Conservation (phyloP, 768 basidiomycete species). For the Solioccasus polychromus region DNA sequence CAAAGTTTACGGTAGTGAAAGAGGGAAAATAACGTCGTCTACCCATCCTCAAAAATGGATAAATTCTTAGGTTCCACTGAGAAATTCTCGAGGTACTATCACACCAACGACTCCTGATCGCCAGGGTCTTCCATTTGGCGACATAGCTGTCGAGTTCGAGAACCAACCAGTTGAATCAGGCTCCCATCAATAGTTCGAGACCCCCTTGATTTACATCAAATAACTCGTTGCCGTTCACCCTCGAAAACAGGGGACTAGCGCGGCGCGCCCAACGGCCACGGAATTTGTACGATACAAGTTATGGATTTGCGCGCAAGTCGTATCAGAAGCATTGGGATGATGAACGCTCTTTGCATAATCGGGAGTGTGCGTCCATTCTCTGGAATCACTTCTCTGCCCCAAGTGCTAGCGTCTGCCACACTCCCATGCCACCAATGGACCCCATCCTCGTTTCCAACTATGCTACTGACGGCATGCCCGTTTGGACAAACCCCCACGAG, state of each 20-base stretch:
- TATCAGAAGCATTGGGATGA: conserved; percentile 25
- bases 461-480: conserved; percentile 6
- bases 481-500: conserved; percentile 6
- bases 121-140: conserved; percentile 31
- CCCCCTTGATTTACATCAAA: conserved; percentile 19
- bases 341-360: conserved; percentile 14
- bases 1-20: conserved; percentile 23
- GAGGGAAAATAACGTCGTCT: conserved; percentile 18
- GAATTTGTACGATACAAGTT: conserved; percentile 9
- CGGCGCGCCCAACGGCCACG: conserved; percentile 8
- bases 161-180: conserved; percentile 8
- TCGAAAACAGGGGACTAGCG: conserved; percentile 17
- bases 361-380: conserved; percentile 27
- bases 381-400: conserved; percentile 27
- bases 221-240: conserved; percentile 10
- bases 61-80: conserved; percentile 22
- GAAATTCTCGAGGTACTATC: conserved; percentile 22
- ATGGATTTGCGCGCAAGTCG: conserved; percentile 4
- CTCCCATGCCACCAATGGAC: conserved; percentile 7
- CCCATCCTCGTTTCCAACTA: conserved; percentile 7
- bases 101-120: conserved; percentile 22
- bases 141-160: conserved; percentile 22
- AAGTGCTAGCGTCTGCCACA: conserved; percentile 10
- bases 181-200: conserved; percentile 10
- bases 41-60: conserved; percentile 21